phyloP scores from a whole-genome alignment of 768 basidiomycete species.

The Tremella yokohamensis region DNA sequence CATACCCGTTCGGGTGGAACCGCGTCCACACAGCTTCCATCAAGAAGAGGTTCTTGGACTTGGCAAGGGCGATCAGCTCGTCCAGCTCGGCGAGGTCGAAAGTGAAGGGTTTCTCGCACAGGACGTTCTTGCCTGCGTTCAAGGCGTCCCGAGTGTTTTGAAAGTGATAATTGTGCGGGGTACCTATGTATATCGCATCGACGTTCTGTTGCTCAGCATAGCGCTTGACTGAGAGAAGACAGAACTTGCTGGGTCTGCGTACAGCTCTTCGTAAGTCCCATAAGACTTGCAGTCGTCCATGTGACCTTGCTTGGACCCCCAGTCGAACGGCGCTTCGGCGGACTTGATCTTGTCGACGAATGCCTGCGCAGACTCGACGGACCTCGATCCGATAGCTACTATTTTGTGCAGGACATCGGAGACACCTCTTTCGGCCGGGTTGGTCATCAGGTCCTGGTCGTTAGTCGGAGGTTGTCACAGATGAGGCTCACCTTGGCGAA shows the following conservation, averaged over 20 bases:
- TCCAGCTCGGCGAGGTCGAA: constrained; percentile 70
- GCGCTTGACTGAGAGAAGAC: neutral
- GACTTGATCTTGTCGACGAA: constrained; percentile 62
- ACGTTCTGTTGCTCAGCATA: constrained; percentile 57
- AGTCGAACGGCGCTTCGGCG: constrained; percentile 42
- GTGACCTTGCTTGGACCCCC: constrained; percentile 32
- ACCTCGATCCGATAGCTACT: constrained; percentile 72
- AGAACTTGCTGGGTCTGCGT: constrained; percentile 61
- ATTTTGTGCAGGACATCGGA: constrained; percentile 47
- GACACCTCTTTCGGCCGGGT: constrained; percentile 60
- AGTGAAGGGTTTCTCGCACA: constrained; percentile 87
- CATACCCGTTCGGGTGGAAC: constrained; percentile 47
- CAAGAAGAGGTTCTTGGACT: constrained; percentile 74
- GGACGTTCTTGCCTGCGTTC: constrained; percentile 74
- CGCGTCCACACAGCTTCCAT: constrained; percentile 62
- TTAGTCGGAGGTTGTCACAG: neutral
- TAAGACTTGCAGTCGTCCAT: constrained; percentile 61
- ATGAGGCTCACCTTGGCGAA: constrained; percentile 62
- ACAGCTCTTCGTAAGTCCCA: constrained; percentile 71
- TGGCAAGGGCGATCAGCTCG: constrained; percentile 69
- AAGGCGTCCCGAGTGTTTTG: constrained; percentile 70
- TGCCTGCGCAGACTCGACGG: constrained; percentile 62
- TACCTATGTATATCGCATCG: constrained; percentile 75
- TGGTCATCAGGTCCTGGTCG: constrained; percentile 66
- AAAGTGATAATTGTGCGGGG: constrained; percentile 82